Percentiles rank a stretch among this genome's conserved stretches.
Conservation (phyloP, 176 grass and related monocot genomes). For the Aegilops tauschii region DNA sequence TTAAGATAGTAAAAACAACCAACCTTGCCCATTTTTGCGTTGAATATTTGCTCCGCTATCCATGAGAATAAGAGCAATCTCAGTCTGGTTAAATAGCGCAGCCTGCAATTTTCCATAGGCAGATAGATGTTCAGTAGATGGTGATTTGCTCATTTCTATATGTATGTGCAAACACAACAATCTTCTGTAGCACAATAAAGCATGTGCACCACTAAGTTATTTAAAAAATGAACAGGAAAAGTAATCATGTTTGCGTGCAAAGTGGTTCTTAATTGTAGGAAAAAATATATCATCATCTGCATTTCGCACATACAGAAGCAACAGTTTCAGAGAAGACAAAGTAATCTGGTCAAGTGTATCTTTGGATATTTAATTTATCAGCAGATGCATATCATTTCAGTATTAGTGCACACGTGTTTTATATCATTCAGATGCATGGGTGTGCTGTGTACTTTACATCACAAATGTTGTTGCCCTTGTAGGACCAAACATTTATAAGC, state of each 20-base stretch:
- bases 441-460: not conserved
- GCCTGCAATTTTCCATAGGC: conserved; percentile 55
- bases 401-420: not conserved
- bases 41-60: conserved; percentile 80
- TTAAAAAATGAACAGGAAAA: conserved; percentile 17
- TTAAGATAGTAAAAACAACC: conserved; percentile 9
- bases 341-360: not conserved
- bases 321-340: conserved; percentile 15
- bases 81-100: conserved; percentile 98
- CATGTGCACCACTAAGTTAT: not conserved
- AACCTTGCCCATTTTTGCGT: conserved; percentile 96
- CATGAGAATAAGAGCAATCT: conserved; percentile 92
- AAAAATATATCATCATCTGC: not conserved
- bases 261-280: not conserved
- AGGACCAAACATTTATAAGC: not conserved
- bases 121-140: conserved; percentile 15
- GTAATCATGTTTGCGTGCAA: not conserved
- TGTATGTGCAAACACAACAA: not conserved
- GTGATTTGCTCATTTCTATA: not conserved
- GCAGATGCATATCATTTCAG: not conserved
- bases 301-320: not conserved
- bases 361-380: not conserved
- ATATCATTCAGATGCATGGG: not conserved
- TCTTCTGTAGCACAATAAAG: not conserved
- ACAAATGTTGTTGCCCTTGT: not conserved